Evolutionary conservation across 768 basidiomycete genomes (phyloP).

Genomic region (Calvatia gigantea): DNA sequence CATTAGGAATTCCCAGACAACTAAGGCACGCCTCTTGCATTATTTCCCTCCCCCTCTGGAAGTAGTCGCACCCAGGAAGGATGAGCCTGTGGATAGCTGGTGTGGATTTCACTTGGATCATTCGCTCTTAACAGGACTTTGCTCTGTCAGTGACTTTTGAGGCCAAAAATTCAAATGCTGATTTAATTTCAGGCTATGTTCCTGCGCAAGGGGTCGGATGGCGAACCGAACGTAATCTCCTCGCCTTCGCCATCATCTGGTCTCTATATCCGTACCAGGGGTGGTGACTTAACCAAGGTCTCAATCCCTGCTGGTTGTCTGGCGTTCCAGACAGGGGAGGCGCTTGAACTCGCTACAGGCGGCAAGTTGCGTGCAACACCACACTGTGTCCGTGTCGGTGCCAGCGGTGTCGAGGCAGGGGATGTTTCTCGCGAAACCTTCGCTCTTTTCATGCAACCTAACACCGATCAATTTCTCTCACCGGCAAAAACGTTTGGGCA

Average conservation of each 20-base stretch:
- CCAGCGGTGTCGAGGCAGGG: slow-evolving; percentile 38
- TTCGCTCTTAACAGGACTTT: slow-evolving; percentile 86
- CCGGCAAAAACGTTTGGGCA: slow-evolving; percentile 77
- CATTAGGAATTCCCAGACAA: slow-evolving; percentile 74
- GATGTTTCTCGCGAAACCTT: slow-evolving; percentile 82
- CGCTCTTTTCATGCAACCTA: slow-evolving; percentile 86
- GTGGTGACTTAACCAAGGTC: slow-evolving; percentile 75
- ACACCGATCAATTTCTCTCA: slow-evolving; percentile 73
- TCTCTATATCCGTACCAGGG: slow-evolving; percentile 86
- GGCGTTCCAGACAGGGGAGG: slow-evolving; percentile 97
- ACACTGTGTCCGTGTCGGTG: slow-evolving; percentile 81
- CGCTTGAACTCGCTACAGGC: slow-evolving; percentile 84
- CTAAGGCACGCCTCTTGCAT: slow-evolving; percentile 92
- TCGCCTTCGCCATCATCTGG: slow-evolving; percentile 79
- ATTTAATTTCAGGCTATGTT: slow-evolving; percentile 69
- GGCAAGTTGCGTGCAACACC: slow-evolving; percentile 86
- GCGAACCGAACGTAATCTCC: slow-evolving; percentile 46
- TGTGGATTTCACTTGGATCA: slow-evolving; percentile 97
- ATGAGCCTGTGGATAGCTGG: slow-evolving; percentile 80
- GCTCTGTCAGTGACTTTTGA: slow-evolving; percentile 53
- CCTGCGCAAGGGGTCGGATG: slow-evolving; percentile 45
- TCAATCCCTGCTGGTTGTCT: slow-evolving; percentile 81
- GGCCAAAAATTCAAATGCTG: not conserved
- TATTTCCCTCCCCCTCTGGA: slow-evolving; percentile 77
- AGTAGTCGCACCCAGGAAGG: slow-evolving; percentile 34